These are phyloP conservation scores for Parathielavia appendiculata DNA, from an alignment of 495 filamentous ascomycete species.

Conservation along the genomic window DNA sequence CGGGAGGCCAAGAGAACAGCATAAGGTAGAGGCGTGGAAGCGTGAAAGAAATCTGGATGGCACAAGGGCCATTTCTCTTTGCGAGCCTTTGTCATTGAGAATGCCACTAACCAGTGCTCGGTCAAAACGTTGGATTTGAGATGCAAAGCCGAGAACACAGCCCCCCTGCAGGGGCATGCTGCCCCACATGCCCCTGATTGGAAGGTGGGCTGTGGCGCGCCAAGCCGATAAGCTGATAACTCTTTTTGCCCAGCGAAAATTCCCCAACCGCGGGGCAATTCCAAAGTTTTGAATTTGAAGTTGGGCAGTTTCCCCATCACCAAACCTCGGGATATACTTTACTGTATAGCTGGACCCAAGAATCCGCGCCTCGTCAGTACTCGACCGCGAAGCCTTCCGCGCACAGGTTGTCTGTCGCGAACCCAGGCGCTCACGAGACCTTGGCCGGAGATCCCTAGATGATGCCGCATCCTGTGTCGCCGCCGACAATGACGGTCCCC, in stretches of 20 bases:
- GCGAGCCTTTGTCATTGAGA: too few species aligned
- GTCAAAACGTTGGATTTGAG: too few species aligned
- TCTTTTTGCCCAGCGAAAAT: not conserved
- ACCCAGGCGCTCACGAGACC: not conserved
- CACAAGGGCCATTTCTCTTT: too few species aligned
- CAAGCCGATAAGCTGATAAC: not conserved
- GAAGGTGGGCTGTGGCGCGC: not conserved
- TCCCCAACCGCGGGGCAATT: constrained; percentile 5
- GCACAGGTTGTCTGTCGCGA: not conserved
- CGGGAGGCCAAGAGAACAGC: too few species aligned
- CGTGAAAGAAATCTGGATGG: too few species aligned
- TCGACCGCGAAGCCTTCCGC: not conserved
- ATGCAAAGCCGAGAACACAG: too few species aligned
- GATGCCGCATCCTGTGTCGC: constrained; percentile 26
- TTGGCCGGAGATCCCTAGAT: constrained; percentile 2
- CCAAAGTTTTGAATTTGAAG: too few species aligned
- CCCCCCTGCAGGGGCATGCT: not conserved
- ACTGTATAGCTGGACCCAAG: too few species aligned
- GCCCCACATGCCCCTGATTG: constrained; percentile 11
- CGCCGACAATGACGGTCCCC: constrained; percentile 30
- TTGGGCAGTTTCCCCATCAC: not conserved
- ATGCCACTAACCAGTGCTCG: too few species aligned
- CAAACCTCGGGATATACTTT: not conserved
- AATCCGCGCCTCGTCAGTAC: constrained; percentile 3
- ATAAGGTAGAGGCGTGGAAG: too few species aligned